Evolutionary conservation across 2,329 filamentous ascomycete species (phyloP), one percentile per base, ranked within the genome.

Genomic region (Phaeosphaeria sp.): DNA sequence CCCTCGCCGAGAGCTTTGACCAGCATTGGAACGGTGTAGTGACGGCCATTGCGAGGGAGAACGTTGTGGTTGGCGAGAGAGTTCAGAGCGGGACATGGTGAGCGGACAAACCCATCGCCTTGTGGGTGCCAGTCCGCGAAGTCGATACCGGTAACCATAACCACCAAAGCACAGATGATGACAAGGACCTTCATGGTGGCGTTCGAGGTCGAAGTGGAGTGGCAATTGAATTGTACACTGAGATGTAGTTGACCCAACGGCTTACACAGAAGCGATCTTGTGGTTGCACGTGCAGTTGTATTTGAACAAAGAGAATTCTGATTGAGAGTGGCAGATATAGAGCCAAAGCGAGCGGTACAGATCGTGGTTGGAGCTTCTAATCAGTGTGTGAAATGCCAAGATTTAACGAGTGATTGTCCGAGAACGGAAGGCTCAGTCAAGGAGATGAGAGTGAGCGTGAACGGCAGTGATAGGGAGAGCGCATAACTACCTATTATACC

Each of bases 61-160:
- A 78, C 58, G 41, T 60, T 62, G 51, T 75, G 68, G 55, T 77
- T 78, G 17, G 73, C 74, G 17, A 75, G 65, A 11, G 70, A 56
- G 50, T 77, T 77, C 20, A 76, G 59, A 5, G 59, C 69, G 1
- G 73, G 74, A 47, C 75, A 77, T 10, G 75, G 74, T 1, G 59
- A 62, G 22, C 69, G 67, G 15, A 54, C 36, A 36, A 65, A 55
- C 23, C 55, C 58, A 2, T 51, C 11, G 27, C 39, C 39, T 22
- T 64, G 53, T 9, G 62, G 63, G 22, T 64, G 58, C 66, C 66
- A 68, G 21, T 65, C 55, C 10, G 30, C 46, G 51, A 63, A 69
- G 59, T 60, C 48, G 54, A 49, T 33, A 2, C 6, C 30, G 30
- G 30, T 36, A 15, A 36, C 30, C 30, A 36, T 36, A 11, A 6